phyloP scores from a whole-genome alignment of 164 flowering plant species.

The Aristolochia fimbriata region DNA sequence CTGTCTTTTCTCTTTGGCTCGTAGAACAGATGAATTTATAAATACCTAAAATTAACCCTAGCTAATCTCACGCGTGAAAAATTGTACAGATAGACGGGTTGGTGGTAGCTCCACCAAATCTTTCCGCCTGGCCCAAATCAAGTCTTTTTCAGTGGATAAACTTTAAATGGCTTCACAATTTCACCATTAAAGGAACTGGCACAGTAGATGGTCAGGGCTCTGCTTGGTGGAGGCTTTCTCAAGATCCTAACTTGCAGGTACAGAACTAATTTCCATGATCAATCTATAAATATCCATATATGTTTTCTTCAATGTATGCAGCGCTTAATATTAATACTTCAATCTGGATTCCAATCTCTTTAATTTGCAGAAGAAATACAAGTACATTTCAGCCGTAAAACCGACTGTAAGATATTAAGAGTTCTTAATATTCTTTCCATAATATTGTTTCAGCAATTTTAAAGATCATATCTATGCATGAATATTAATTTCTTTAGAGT shows the following conservation, averaged over 20 bases:
- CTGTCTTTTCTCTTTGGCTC: too few species aligned
- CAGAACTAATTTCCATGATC: neutral
- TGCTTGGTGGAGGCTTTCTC: slow-evolving; percentile 54
- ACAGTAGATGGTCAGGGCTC: slow-evolving; percentile 72
- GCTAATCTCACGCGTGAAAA: too few species aligned
- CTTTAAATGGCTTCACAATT: slow-evolving; percentile 67
- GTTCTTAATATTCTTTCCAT: neutral
- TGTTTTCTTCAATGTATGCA: too few species aligned
- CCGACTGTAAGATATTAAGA: slow-evolving; percentile 75
- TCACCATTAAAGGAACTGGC: slow-evolving; percentile 74
- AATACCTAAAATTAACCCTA: too few species aligned
- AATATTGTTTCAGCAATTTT: neutral
- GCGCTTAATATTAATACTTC: too few species aligned
- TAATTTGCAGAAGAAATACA: slow-evolving; percentile 47
- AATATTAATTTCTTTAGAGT: too few species aligned
- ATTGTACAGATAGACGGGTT: slow-evolving; percentile 72
- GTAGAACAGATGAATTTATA: too few species aligned
- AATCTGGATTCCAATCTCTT: neutral
- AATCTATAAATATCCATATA: too few species aligned
- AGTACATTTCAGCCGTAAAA: slow-evolving; percentile 40
- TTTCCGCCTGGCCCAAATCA: slow-evolving; percentile 51
- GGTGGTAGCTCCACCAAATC: slow-evolving; percentile 51
- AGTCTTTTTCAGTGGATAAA: slow-evolving; percentile 71
- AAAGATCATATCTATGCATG: too few species aligned
- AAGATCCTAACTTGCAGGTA: slow-evolving; percentile 23